These are phyloP conservation scores for Craterostigma plantagineum DNA, from an alignment of 257 asterid species.

Conservation along the genomic window DNA sequence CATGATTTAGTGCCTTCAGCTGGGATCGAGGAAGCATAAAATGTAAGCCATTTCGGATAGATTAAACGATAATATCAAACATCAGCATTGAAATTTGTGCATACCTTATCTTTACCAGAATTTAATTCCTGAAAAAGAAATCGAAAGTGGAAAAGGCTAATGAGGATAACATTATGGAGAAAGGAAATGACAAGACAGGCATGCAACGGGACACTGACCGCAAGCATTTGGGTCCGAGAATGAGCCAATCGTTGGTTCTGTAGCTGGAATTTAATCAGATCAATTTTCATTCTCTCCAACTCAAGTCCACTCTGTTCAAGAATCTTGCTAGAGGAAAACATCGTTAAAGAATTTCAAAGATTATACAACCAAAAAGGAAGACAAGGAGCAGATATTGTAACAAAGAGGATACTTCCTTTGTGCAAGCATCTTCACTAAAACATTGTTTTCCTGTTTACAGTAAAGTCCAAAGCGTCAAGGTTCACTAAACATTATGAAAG, in stretches of 20 bases:
- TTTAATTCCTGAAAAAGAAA: conserved; percentile 47
- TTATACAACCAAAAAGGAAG: not conserved
- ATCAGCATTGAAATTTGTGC: not conserved
- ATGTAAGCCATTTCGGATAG: conserved; percentile 2
- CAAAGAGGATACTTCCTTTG: conserved; percentile 61
- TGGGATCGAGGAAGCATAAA: conserved; percentile 7
- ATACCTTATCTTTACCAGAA: conserved; percentile 53
- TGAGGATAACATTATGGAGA: conserved; percentile 2
- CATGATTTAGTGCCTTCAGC: conserved; percentile 44
- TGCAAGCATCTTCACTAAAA: conserved; percentile 33
- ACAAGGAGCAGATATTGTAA: conserved; percentile 2
- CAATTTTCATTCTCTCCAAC: conserved; percentile 34
- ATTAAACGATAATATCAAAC: not conserved
- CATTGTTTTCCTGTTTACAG: conserved; percentile 35
- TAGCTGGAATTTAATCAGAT: conserved; percentile 39
- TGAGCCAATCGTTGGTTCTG: conserved; percentile 55
- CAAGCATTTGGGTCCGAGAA: conserved; percentile 36
- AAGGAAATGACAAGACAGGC: conserved; percentile 1
- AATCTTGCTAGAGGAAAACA: conserved; percentile 29
- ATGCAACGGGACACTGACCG: conserved; percentile 18
- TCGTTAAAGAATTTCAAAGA: conserved; percentile 15
- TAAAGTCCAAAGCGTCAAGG: conserved; percentile 6
- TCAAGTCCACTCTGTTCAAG: conserved; percentile 45
- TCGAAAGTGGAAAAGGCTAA: conserved; percentile 6
- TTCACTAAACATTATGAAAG: conserved; percentile 1